These are phyloP conservation scores for Tubosaeta sp. DNA, from an alignment of 768 basidiomycete genomes.

Conservation along the genomic window DNA sequence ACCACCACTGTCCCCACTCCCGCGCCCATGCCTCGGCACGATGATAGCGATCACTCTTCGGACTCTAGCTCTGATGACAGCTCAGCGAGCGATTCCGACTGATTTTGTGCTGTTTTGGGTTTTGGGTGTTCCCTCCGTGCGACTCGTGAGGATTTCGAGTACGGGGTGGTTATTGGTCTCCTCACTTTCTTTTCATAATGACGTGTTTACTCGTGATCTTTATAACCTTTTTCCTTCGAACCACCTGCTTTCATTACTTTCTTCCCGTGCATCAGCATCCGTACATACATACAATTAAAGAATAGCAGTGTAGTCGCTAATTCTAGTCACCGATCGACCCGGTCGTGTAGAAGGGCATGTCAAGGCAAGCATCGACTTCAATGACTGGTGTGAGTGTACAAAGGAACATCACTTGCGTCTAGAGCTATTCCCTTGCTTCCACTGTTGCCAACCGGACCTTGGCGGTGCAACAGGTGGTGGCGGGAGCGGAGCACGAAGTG, in stretches of 20 bases:
- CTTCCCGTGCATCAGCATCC: constrained; percentile 28
- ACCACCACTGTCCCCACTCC: constrained; percentile 32
- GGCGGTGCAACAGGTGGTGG: constrained; percentile 16
- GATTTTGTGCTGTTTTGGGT: constrained; percentile 25
- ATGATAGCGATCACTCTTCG: constrained; percentile 69
- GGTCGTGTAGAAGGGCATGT: constrained; percentile 21
- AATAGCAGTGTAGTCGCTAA: constrained; percentile 49
- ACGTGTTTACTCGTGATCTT: constrained; percentile 33
- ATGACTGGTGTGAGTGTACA: not conserved
- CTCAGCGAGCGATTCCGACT: constrained; percentile 83
- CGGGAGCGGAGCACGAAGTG: constrained; percentile 14
- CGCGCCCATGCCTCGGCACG: constrained; percentile 31
- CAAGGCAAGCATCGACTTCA: not conserved
- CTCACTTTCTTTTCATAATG: constrained; percentile 27
- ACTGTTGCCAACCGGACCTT: constrained; percentile 57
- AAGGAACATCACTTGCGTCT: constrained; percentile 17
- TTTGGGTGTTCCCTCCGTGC: constrained; percentile 9
- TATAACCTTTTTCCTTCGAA: constrained; percentile 30
- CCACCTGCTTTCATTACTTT: constrained; percentile 24
- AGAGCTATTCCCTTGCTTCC: constrained; percentile 23
- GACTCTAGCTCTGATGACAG: constrained; percentile 80
- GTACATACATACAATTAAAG: constrained; percentile 40
- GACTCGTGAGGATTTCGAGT: constrained; percentile 20
- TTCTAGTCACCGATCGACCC: constrained; percentile 26
- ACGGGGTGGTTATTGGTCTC: constrained; percentile 11